These are phyloP conservation scores for Globisporangium splendens DNA, from an alignment of 352 stramenopile species.

Conservation along the genomic window DNA sequence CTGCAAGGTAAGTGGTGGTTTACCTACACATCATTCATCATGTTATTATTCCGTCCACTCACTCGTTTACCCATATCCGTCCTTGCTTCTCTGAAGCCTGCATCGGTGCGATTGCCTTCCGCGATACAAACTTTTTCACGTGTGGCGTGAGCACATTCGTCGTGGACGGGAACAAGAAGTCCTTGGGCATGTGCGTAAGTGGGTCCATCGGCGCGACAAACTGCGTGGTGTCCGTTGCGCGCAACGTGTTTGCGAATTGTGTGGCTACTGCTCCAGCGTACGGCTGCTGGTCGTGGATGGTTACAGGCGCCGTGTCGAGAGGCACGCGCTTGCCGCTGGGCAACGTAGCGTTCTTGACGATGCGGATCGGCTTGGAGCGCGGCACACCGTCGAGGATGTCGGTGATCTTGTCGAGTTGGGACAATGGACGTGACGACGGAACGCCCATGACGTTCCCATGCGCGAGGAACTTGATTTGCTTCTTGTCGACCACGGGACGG, in stretches of 20 bases:
- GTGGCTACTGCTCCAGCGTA: slow-evolving; percentile 47
- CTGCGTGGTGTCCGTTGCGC: slow-evolving; percentile 26
- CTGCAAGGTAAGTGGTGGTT: too few relatives aligned
- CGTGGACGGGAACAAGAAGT: slow-evolving; percentile 62
- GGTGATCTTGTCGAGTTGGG: slow-evolving; percentile 72
- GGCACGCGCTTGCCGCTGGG: slow-evolving; percentile 73
- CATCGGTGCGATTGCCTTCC: slow-evolving; percentile 41
- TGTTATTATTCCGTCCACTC: slow-evolving; percentile 4
- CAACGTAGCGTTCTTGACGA: slow-evolving; percentile 73
- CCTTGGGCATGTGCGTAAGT: slow-evolving; percentile 31
- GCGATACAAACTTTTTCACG: slow-evolving; percentile 58
- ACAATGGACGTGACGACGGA: slow-evolving; percentile 24
- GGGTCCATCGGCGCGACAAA: slow-evolving; percentile 33
- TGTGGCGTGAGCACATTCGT: slow-evolving; percentile 50
- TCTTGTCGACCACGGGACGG: slow-evolving; percentile 86
- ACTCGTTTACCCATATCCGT: slow-evolving; percentile 53
- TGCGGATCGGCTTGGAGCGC: slow-evolving; percentile 63
- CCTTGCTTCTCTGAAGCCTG: slow-evolving; percentile 31
- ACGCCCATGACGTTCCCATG: slow-evolving; percentile 82
- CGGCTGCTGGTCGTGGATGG: slow-evolving; percentile 65
- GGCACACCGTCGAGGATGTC: slow-evolving; percentile 62
- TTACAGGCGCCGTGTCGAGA: slow-evolving; percentile 53
- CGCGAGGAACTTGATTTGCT: slow-evolving; percentile 83
- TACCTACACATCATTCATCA: not conserved
- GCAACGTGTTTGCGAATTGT: slow-evolving; percentile 50